Evolutionary conservation across 192 early-diverging fungal genomes (phyloP).

Genomic region (Coemansia sp.): DNA sequence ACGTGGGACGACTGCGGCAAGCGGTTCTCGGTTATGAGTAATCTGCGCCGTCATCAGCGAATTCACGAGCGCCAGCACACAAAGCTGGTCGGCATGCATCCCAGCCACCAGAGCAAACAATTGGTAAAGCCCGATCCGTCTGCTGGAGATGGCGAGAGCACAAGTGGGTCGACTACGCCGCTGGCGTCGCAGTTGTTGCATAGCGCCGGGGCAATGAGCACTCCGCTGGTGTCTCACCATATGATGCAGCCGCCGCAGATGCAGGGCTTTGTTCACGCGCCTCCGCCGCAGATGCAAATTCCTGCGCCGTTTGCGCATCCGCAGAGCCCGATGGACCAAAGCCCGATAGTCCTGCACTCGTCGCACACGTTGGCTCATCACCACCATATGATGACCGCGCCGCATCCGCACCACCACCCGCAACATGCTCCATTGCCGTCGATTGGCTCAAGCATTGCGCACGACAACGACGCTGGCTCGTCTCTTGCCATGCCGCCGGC

Average conservation of each 20-base stretch:
- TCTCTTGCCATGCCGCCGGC: conserved; percentile 5
- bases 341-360: conserved; percentile 15
- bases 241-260: conserved; percentile 31
- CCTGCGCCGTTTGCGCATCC: too few species aligned
- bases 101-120: conserved; percentile 27
- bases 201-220: not conserved
- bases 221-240: conserved; percentile 5
- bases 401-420: conserved; percentile 21
- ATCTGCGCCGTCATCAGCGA: conserved; percentile 63
- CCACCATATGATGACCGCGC: conserved; percentile 4
- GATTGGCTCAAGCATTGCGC: not conserved
- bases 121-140: not conserved
- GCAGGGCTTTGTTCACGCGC: not conserved
- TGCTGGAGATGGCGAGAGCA: conserved; percentile 16
- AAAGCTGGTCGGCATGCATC: conserved; percentile 38
- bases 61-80: conserved; percentile 57
- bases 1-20: conserved; percentile 62
- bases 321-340: conserved; percentile 10
- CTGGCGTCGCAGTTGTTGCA: conserved; percentile 33
- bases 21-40: conserved; percentile 68
- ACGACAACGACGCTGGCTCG: not conserved
- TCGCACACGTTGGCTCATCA: conserved; percentile 5
- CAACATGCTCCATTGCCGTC: conserved; percentile 1
- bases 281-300: not conserved
- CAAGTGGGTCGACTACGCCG: conserved; percentile 45